Evolutionary conservation across 257 asterid genomes (phyloP), one percentile per base, ranked within the genome.

Genomic region (Coffea eugenioides): DNA sequence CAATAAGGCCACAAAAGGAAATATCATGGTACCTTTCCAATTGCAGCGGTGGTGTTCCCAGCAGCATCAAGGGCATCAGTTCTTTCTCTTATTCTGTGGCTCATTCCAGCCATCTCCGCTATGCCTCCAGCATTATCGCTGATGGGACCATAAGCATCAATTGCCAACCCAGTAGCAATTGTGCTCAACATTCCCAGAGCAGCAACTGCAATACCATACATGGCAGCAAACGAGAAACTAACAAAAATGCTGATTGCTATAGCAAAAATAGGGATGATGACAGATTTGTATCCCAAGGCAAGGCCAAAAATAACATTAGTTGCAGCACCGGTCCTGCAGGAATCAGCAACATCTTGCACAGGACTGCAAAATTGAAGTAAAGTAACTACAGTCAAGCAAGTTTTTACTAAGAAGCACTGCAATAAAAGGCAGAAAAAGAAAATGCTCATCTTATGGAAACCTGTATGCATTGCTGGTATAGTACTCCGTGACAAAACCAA

Each of bases 71-170:
- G 98, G 73, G 98, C 98, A 82, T 94, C 98, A 27, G 98, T 94
- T 84, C 98, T 87, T 88, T 92, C 98, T 66, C 98, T 93, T 73
- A 94, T 94, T 64, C 86, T 85, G 89, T 91, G 97, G 87, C 94
- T 94, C 98, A 94, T 94, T 45, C 98, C 97, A 71, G 98, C 98
- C 98, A 94, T 94, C 90, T 94, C 97, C 80, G 98, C 98, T 36
- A 94, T 94, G 61, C 98, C 98, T 59, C 98, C 98, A 69, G 98
- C 98, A 79, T 94, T 94, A 76, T 94, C 98, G 83, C 98, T 94
- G 82, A 94, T 94, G n/a, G 98, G 98, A 48, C 98, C 98, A 84
- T 94, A 94, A 75, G 98, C 98, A 82, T 94, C 98, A 59, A 94
- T 94, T 20, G 98, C 97, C 84, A 94, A 78, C 31, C 98, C 97